These are phyloP conservation scores for Trypanosoma grayi DNA, from an alignment of 208 protist species.

Conservation along the genomic window DNA sequence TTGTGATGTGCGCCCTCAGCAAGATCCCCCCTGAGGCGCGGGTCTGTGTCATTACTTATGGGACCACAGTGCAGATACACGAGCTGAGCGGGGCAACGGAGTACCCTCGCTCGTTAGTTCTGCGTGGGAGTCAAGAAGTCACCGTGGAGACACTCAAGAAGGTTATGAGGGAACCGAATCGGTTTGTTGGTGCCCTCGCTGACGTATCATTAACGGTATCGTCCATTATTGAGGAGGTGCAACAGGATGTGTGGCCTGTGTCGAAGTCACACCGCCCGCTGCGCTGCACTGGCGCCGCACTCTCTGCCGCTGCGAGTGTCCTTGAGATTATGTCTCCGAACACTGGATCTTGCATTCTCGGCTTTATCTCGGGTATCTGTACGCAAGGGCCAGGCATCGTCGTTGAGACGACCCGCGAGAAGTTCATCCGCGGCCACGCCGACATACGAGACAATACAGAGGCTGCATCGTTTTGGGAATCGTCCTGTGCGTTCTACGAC, in stretches of 20 bases:
- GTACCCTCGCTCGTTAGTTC: constrained; percentile 80
- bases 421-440: constrained; percentile 95
- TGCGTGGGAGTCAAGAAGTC: constrained; percentile 81
- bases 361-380: constrained; percentile 95
- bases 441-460: constrained; percentile 93
- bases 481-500: constrained; percentile 92
- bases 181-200: constrained; percentile 80
- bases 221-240: constrained; percentile 93
- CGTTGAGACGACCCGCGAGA: constrained; percentile 87
- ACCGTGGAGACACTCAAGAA: constrained; percentile 50
- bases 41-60: constrained; percentile 98
- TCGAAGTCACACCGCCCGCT: constrained; percentile 88
- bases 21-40: constrained; percentile 92
- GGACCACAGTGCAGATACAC: constrained; percentile 93
- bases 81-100: constrained; percentile 64
- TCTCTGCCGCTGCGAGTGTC: constrained; percentile 95
- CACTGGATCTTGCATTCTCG: constrained; percentile 93
- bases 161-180: constrained; percentile 38
- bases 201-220: constrained; percentile 68
- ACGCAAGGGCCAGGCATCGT: constrained; percentile 95
- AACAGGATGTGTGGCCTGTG: constrained; percentile 96
- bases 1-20: constrained; percentile 88
- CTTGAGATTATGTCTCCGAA: constrained; percentile 89
- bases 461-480: constrained; percentile 71
- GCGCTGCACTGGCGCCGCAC: constrained; percentile 95